These are phyloP conservation scores for Tolypocladium cylindrosporum DNA, from an alignment of 2,329 filamentous ascomycete species.

Conservation along the genomic window DNA sequence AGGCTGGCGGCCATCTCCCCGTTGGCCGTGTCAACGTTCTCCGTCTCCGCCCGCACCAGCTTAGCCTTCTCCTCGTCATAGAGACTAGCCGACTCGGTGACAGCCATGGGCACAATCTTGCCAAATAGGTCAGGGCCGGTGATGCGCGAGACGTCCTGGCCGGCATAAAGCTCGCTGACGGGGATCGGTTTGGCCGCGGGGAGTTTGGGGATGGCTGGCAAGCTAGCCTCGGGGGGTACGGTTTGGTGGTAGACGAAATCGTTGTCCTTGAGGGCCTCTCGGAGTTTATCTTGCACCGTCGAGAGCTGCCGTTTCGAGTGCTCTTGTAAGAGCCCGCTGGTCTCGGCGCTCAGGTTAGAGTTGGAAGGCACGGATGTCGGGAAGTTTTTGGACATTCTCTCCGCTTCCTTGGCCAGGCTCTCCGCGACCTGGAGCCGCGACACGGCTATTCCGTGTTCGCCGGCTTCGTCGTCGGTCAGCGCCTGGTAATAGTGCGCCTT, in stretches of 20 bases:
- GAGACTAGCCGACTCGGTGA: constrained; percentile 91
- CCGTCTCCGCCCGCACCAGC: constrained; percentile 82
- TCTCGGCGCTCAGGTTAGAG: constrained; percentile 76
- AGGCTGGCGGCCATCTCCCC: constrained; percentile 92
- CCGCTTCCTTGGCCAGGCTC: constrained; percentile 66
- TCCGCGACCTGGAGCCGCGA: constrained; percentile 76
- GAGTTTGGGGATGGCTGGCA: constrained; percentile 77
- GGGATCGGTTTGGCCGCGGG: constrained; percentile 95
- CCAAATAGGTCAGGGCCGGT: constrained; percentile 96
- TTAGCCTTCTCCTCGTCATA: constrained; percentile 99
- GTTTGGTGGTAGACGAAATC: constrained; percentile 97
- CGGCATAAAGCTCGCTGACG: constrained; percentile 91
- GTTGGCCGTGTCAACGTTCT: constrained; percentile 85
- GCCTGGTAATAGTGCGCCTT: constrained; percentile 92
- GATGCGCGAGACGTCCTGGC: constrained; percentile 93
- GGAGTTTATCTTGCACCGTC: constrained; percentile 71
- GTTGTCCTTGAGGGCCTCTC: constrained; percentile 77
- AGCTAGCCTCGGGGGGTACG: constrained; percentile 73
- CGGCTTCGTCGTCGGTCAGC: constrained; percentile 79
- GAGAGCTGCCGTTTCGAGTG: constrained; percentile 74
- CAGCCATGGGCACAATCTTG: constrained; percentile 90
- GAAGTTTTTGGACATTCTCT: constrained; percentile 66
- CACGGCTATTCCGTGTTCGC: constrained; percentile 77
- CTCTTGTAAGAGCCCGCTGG: constrained; percentile 63
- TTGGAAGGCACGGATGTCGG: constrained; percentile 68